Base-by-base conservation (phyloP, 148 eudicot species). In the Chenopodium suecicum region DNA sequence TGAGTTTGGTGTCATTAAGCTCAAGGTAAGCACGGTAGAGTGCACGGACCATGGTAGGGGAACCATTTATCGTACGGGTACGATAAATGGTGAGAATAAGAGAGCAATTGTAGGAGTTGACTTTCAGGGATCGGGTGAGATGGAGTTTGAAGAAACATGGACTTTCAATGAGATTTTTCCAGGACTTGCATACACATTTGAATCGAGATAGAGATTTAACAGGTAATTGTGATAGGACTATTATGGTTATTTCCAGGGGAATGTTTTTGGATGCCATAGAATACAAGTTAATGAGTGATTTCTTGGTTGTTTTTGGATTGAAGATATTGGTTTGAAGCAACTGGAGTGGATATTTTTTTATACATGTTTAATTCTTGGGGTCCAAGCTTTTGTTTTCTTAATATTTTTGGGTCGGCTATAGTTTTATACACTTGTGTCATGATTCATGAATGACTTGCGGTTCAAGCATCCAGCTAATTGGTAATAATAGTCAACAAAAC, bases 11-110 rank as follows among this genome's bases (percentile, higher is more conserved):
- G 25, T 37, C 32, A 66, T 70, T 70, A 7, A 20, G 76, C 56
- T 54, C 17, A 31, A 79, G 76, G 69, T 70, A 54, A 19, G 82
- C 82, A 7, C 82, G 76, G 62, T 79, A 79, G 50, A 79, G 68
- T 22, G 32, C 32, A 12, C 52, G 62, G 68, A 71, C 82, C 2
- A 62, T 73, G 16, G 54, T 44, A 9, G 20, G 52, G 68, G 52
- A 11, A 10, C 75, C 68, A 65, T 70, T 56, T 8, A 79, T 10
- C 6, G 2, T 13, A 54, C 70, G 6, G 11, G 41, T 79, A 70
- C 68, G 68, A 1, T 17, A 20, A n/a, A 79, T 25, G 5, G 76
- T 74, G 16, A 79, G 82, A 14, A 70, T 79, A 16, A 79, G 75
- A 29, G 82, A 79, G 31, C 54, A 79, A 70, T 79, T 79, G 22